Conservation (phyloP, 305 asterid species). For the Solanum aculeatissimum region DNA sequence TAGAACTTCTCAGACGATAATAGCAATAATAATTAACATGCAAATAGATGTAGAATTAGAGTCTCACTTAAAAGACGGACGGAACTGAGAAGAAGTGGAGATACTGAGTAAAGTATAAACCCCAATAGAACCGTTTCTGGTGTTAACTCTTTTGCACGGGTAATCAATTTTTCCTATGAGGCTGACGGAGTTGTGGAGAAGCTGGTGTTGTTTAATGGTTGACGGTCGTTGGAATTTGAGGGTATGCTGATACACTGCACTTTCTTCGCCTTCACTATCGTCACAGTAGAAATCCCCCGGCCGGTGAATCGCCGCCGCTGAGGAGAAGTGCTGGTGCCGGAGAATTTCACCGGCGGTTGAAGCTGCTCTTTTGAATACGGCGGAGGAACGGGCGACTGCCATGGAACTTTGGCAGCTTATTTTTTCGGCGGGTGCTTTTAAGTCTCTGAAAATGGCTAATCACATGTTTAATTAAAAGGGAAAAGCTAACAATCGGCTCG, state of each 20-base stretch:
- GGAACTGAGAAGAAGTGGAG: conserved; percentile 2
- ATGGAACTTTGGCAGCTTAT: neutral
- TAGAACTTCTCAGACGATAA: neutral
- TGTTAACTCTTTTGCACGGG: conserved; percentile 23
- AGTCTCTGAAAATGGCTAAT: neutral
- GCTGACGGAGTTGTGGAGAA: conserved; percentile 44
- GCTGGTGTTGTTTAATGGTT: conserved; percentile 18
- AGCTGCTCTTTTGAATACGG: neutral
- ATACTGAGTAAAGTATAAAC: conserved; percentile 33
- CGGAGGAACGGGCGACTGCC: neutral
- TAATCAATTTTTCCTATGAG: conserved; percentile 40
- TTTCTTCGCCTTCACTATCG: conserved; percentile 15
- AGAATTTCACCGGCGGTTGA: neutral
- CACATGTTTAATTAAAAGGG: neutral
- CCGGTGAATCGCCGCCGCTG: conserved; percentile 20
- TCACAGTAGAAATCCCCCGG: conserved; percentile 9
- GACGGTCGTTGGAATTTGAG: conserved; percentile 67
- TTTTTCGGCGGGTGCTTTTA: neutral
- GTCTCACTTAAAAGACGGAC: conserved; percentile 24
- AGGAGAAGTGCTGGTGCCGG: conserved; percentile 13
- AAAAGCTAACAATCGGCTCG: neutral
- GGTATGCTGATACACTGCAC: conserved; percentile 43
- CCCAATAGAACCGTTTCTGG: conserved; percentile 12
- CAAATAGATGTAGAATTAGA: neutral
- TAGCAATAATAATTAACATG: neutral